Percentiles rank a stretch among this genome's conserved stretches.
Conservation (phyloP, 306 rosid species). For the Trichosanthes truncata region DNA sequence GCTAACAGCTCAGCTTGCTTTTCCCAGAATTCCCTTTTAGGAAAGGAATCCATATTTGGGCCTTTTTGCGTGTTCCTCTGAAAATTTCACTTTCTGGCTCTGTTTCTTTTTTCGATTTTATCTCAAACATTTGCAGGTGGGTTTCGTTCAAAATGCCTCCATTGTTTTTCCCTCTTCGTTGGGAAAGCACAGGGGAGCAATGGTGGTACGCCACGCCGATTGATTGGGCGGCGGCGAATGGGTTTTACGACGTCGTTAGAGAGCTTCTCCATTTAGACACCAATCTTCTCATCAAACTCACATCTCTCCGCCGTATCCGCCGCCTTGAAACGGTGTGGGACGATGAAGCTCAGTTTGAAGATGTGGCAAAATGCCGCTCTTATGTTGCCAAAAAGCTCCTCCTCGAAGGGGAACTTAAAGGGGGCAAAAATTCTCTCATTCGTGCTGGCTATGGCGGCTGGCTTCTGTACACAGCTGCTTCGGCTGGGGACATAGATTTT, state of each 20-base stretch:
- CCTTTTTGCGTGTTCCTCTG: not conserved
- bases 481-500: constrained; percentile 68
- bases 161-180: constrained; percentile 60
- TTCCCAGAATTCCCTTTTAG: not conserved
- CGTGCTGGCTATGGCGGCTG: constrained; percentile 95
- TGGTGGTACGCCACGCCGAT: constrained; percentile 98
- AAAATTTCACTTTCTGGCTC: not conserved
- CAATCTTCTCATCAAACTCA: constrained; percentile 77
- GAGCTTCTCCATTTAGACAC: constrained; percentile 86
- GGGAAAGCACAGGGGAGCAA: constrained; percentile 90
- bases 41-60: not conserved
- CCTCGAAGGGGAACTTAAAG: constrained; percentile 34
- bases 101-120: not conserved
- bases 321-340: constrained; percentile 97
- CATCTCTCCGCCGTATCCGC: constrained; percentile 79
- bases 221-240: constrained; percentile 89
- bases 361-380: constrained; percentile 62
- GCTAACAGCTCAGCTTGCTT: not conserved
- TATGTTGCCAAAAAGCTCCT: constrained; percentile 56
- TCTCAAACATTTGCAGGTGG: not conserved
- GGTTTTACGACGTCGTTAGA: constrained; percentile 63
- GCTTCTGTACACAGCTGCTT: constrained; percentile 94
- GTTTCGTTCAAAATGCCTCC: constrained; percentile 30
- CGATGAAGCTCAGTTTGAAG: constrained; percentile 45
- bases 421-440: constrained; percentile 49